Percentiles rank a stretch among this genome's conserved stretches.
Conservation (phyloP, 768 basidiomycete genomes). For the Russula emetica region DNA sequence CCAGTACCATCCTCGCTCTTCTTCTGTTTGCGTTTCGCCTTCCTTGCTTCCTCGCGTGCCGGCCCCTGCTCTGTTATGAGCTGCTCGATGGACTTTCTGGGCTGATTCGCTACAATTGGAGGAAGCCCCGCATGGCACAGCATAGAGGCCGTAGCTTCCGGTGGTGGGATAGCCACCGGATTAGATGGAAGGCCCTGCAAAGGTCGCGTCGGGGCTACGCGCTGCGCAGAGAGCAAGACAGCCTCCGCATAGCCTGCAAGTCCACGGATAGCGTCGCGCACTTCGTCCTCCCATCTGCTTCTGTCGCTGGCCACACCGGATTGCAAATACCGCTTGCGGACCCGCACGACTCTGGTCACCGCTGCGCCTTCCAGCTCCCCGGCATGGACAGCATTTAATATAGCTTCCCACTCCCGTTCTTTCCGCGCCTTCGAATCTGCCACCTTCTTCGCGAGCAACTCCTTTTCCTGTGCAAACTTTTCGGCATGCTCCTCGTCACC, state of each 20-base stretch:
- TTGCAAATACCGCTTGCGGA: slow-evolving; percentile 56
- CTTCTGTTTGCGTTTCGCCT: slow-evolving; percentile 38
- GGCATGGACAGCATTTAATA: slow-evolving; percentile 55
- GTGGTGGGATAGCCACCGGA: slow-evolving; percentile 3
- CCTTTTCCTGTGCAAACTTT: slow-evolving; percentile 45
- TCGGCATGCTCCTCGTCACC: slow-evolving; percentile 31
- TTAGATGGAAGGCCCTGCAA: slow-evolving; percentile 2
- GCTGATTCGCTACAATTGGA: slow-evolving; percentile 41
- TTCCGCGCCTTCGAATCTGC: slow-evolving; percentile 55
- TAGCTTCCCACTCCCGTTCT: slow-evolving; percentile 60
- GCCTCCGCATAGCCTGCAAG: slow-evolving; percentile 48
- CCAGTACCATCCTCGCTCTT: slow-evolving; percentile 31
- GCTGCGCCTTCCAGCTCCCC: slow-evolving; percentile 46
- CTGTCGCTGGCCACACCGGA: slow-evolving; percentile 48
- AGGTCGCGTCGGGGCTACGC: slow-evolving; percentile 9
- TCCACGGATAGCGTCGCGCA: slow-evolving; percentile 53
- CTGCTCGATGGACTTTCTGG: slow-evolving; percentile 48
- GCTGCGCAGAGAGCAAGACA: slow-evolving; percentile 37
- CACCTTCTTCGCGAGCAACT: slow-evolving; percentile 57
- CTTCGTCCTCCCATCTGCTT: slow-evolving; percentile 60
- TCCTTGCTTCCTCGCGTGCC: slow-evolving; percentile 35
- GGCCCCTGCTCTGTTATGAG: slow-evolving; percentile 53
- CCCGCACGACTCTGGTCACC: slow-evolving; percentile 48
- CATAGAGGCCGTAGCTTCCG: slow-evolving; percentile 8
- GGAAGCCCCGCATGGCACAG: slow-evolving; percentile 33